phyloP scores from a whole-genome alignment of 2,329 filamentous ascomycete genomes.

The Penicillium corylophilum region DNA sequence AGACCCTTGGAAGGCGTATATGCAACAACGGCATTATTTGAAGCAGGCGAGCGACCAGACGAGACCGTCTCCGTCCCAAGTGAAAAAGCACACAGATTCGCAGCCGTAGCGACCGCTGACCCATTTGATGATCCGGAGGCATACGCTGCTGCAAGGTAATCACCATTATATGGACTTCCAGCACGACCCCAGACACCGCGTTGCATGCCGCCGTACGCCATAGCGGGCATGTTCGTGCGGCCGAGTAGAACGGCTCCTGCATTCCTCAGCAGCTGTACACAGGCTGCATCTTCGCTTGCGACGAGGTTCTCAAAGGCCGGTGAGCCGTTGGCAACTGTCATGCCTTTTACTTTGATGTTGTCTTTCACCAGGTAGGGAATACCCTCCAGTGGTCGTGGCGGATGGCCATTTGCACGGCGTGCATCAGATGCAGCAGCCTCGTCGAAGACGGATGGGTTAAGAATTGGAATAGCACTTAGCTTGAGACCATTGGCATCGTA shows the following conservation, averaged over 20 bases:
- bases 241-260: constrained; percentile 56
- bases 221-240: constrained; percentile 60
- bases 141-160: constrained; percentile 56
- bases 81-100: constrained; percentile 54
- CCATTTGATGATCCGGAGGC: constrained; percentile 61
- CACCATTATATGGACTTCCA: constrained; percentile 56
- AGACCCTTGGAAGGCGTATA: constrained; percentile 57
- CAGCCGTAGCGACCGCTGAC: constrained; percentile 51
- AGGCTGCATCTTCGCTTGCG: constrained; percentile 54
- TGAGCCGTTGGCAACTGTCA: constrained; percentile 56
- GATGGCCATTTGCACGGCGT: constrained; percentile 39
- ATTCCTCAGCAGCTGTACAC: constrained; percentile 48
- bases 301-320: constrained; percentile 54
- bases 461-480: constrained; percentile 51
- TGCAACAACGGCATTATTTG: constrained; percentile 56
- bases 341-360: constrained; percentile 54
- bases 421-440: constrained; percentile 51
- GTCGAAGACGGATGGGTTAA: constrained; percentile 48
- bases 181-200: constrained; percentile 57
- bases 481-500: constrained; percentile 46
- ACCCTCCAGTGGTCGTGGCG: constrained; percentile 50
- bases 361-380: constrained; percentile 61
- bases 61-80: constrained; percentile 58
- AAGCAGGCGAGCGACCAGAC: constrained; percentile 57
- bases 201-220: constrained; percentile 60